Base-by-base conservation (phyloP, 148 eudicot genomes). In the Diospyros lotus region DNA sequence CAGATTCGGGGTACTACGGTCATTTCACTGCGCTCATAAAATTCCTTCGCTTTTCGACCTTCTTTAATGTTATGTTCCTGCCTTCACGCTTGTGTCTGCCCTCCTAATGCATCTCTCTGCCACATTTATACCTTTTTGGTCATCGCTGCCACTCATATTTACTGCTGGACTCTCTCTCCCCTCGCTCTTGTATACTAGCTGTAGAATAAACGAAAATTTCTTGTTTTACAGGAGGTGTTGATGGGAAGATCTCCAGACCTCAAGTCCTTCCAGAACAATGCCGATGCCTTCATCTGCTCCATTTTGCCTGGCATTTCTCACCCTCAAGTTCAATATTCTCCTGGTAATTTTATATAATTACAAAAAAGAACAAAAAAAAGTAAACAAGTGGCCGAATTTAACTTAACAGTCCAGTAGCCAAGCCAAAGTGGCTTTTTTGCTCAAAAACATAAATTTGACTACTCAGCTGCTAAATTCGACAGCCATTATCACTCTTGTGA, bases 271-370 rank as follows among this genome's bases (percentile, higher is more conserved):
- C 91, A 89, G 79, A 70, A 55, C 65, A 95, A 92, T 80, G 97
- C 99, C 0, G 99, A 95, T 82, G 82, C 73, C 2, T 95, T 95
- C 76, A 93, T 95, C 55, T 95, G 99, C 48, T 92, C 97, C 0
- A 11, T 91, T 3, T 79, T 93, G 14, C 98, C 98, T 6, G 98
- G 96, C 73, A 85, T 89, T 60, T 72, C 92, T 80, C 88, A 90
- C 72, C 75, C 93, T 42, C 90, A 94, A 82, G 91, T 94, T 58
- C 94, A 92, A 82, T 94, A 94, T 79, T 94, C 98, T 45, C 98
- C 98, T 40, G 98, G 98, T 94, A 80, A 0, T 43, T 46, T 51
- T 15, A 17, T 74, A 28, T 28, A 28, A 28, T 28, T 28, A 28
- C 28, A 28, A 28, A 28, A 0, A 28, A 28, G 28, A 28, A 28